These are phyloP conservation scores for Cystobasidium ongulense DNA, from an alignment of 768 basidiomycete species.

Conservation along the genomic window DNA sequence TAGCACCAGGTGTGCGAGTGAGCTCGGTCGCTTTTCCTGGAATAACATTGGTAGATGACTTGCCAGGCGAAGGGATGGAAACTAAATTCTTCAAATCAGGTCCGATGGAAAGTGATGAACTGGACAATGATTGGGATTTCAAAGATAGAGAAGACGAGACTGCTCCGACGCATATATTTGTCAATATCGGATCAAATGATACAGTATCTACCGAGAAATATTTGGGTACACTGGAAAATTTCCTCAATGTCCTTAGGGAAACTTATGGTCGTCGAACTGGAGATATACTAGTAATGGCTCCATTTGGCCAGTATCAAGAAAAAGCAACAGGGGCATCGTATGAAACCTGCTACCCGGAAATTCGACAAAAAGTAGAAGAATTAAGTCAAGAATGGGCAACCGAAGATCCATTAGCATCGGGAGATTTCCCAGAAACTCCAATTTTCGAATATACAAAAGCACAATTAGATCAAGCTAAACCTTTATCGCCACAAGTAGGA, in stretches of 20 bases:
- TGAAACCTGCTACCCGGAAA: neutral
- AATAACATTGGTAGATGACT: slow-evolving; percentile 1
- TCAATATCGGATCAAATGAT: slow-evolving; percentile 11
- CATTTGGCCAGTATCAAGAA: slow-evolving; percentile 6
- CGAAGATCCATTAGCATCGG: slow-evolving; percentile 22
- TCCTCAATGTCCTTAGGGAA: slow-evolving; percentile 18
- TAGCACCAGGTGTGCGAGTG: slow-evolving; percentile 13
- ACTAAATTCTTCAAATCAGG: slow-evolving; percentile 9
- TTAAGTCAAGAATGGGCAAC: slow-evolving; percentile 1
- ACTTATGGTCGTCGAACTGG: slow-evolving; percentile 22
- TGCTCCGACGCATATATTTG: slow-evolving; percentile 25
- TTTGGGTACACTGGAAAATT: slow-evolving; percentile 1
- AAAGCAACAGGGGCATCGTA: neutral
- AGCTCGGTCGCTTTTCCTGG: slow-evolving; percentile 14
- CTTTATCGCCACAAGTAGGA: neutral
- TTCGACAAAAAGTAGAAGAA: neutral
- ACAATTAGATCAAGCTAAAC: slow-evolving; percentile 6
- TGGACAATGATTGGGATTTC: slow-evolving; percentile 22
- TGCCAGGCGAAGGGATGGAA: slow-evolving; percentile 19
- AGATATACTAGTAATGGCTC: slow-evolving; percentile 20
- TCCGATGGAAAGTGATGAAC: neutral
- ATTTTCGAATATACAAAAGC: slow-evolving; percentile 19
- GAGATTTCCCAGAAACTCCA: slow-evolving; percentile 25
- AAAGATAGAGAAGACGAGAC: slow-evolving; percentile 11
- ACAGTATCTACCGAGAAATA: neutral